A percentile compares a stretch with the other conserved stretches of the same genome.
These are phyloP conservation scores for Rhodotorula paludigena DNA, from an alignment of 768 basidiomycete genomes.

Conservation along the genomic window DNA sequence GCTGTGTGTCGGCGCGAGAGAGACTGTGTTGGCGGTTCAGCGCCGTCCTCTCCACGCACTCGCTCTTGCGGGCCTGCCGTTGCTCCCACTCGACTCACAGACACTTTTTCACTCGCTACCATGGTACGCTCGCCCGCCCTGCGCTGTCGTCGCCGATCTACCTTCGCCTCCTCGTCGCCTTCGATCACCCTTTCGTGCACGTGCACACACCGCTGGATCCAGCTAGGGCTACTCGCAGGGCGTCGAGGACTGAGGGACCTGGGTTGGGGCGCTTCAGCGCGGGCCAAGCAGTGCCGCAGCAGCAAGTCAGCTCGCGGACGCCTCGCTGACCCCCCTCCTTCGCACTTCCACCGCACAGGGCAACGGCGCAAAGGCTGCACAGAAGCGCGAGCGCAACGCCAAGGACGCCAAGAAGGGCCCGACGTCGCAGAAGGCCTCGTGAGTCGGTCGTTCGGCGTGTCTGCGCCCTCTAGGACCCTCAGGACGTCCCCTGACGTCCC, in stretches of 20 bases:
- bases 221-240: background rate
- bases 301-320: too few relatives aligned
- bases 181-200: background rate
- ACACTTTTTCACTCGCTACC: background rate
- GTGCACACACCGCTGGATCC: too few relatives aligned
- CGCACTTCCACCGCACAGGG: background rate
- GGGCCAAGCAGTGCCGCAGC: too few relatives aligned
- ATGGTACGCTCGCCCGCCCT: background rate
- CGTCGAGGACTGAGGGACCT: too few relatives aligned
- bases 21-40: too few relatives aligned
- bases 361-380: slow-evolving; percentile 30
- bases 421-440: slow-evolving; percentile 19
- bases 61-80: background rate
- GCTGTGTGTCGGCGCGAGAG: too few relatives aligned
- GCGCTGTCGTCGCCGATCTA: background rate
- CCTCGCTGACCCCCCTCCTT: background rate
- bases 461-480: background rate
- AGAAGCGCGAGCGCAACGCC: slow-evolving; percentile 24
- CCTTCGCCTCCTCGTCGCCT: background rate
- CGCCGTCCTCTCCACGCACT: background rate
- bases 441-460: slow-evolving; percentile 1
- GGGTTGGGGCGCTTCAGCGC: too few relatives aligned
- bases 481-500: too few relatives aligned
- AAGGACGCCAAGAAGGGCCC: slow-evolving; percentile 25
- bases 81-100: background rate